Conservation (phyloP, 352 stramenopile species). For the Phytophthora lateralis region DNA sequence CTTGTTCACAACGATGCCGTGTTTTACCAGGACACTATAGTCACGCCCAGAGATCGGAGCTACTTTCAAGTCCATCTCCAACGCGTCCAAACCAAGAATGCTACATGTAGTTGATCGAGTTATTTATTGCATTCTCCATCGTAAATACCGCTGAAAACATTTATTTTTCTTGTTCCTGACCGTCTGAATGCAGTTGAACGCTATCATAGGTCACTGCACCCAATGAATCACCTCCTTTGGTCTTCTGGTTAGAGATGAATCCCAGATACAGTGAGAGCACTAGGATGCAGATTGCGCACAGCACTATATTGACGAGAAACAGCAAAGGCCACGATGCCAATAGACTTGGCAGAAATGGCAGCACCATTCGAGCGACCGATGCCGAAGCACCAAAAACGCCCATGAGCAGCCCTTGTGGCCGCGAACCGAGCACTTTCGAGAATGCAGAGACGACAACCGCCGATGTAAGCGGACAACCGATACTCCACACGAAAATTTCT, state of each 20-base stretch:
- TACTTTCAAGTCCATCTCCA: slow-evolving; percentile 37
- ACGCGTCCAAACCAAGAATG: slow-evolving; percentile 11
- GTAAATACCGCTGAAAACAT: not conserved
- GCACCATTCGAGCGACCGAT: slow-evolving; percentile 58
- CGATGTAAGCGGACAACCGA: slow-evolving; percentile 60
- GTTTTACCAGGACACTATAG: slow-evolving; percentile 26
- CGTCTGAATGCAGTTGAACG: slow-evolving; percentile 34
- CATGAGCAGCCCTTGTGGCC: slow-evolving; percentile 60
- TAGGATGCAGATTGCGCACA: slow-evolving; percentile 50
- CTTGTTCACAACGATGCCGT: slow-evolving; percentile 15
- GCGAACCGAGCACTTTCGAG: slow-evolving; percentile 59
- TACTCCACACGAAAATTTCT: slow-evolving; percentile 67
- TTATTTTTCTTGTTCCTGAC: slow-evolving; percentile 16
- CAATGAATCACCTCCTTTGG: not conserved
- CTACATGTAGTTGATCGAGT: slow-evolving; percentile 9
- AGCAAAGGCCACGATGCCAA: slow-evolving; percentile 48
- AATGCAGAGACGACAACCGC: slow-evolving; percentile 63
- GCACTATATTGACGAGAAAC: slow-evolving; percentile 51
- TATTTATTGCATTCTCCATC: slow-evolving; percentile 11
- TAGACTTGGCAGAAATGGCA: slow-evolving; percentile 60
- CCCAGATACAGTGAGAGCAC: slow-evolving; percentile 39
- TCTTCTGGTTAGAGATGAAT: slow-evolving; percentile 18
- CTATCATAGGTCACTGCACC: slow-evolving; percentile 17
- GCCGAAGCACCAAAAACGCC: slow-evolving; percentile 64
- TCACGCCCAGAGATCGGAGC: slow-evolving; percentile 43